Conservation (phyloP, 495 filamentous ascomycete genomes). For the Evernia prunastri region DNA sequence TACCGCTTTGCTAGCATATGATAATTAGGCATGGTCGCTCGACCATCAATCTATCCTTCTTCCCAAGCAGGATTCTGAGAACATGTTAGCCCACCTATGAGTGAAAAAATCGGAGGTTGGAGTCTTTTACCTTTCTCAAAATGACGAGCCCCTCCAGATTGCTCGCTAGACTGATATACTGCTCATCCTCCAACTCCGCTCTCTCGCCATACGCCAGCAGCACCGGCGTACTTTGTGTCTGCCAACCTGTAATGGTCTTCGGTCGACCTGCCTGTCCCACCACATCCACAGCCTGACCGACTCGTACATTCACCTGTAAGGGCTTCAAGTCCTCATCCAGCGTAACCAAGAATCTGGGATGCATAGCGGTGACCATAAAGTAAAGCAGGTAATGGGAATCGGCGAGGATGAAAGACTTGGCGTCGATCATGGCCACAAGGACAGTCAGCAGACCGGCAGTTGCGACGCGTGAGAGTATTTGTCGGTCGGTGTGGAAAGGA, state of each 20-base stretch:
- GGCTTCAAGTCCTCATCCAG: slow-evolving; percentile 92
- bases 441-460: slow-evolving; percentile 86
- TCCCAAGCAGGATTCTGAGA: slow-evolving; percentile 51
- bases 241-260: slow-evolving; percentile 99
- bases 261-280: slow-evolving; percentile 94
- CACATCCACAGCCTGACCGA: slow-evolving; percentile 96
- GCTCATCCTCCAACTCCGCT: slow-evolving; percentile 94
- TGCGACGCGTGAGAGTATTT: slow-evolving; percentile 86
- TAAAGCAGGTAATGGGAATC: slow-evolving; percentile 93
- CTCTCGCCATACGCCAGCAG: slow-evolving; percentile 87
- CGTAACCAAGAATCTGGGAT: slow-evolving; percentile 91
- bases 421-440: slow-evolving; percentile 84
- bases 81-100: slow-evolving; percentile 27
- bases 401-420: slow-evolving; percentile 86
- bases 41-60: slow-evolving; percentile 21
- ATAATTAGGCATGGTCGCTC: neutral
- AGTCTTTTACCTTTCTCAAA: slow-evolving; percentile 74
- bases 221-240: slow-evolving; percentile 97
- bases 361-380: slow-evolving; percentile 96
- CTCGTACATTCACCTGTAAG: slow-evolving; percentile 88
- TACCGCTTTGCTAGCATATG: slow-evolving; percentile 5
- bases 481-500: slow-evolving; percentile 97
- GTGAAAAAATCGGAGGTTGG: neutral
- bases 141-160: slow-evolving; percentile 94
- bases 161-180: slow-evolving; percentile 86